Percentiles rank a stretch among this genome's conserved stretches.
Conservation (phyloP, 495 filamentous ascomycete genomes). For the Penicillium coprophilum region DNA sequence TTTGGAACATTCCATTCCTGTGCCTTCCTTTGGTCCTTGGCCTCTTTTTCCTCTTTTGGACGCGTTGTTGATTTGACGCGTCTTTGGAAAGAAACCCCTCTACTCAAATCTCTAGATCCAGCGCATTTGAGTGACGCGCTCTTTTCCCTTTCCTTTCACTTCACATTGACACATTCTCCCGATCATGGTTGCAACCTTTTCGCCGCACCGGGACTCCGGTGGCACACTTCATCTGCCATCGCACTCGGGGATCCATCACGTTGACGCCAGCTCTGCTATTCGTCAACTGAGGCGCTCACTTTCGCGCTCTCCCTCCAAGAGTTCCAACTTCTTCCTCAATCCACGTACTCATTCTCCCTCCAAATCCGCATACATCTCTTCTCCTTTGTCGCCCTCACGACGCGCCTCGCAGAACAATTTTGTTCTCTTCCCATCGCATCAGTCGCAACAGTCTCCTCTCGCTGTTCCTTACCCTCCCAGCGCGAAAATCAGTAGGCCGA, state of each 20-base stretch:
- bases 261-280: slow-evolving; percentile 74
- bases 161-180: slow-evolving; percentile 25
- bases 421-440: slow-evolving; percentile 48
- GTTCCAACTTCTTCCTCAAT: slow-evolving; percentile 62
- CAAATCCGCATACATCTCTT: slow-evolving; percentile 47
- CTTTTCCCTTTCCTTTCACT: slow-evolving; percentile 24
- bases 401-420: slow-evolving; percentile 46
- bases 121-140: slow-evolving; percentile 3
- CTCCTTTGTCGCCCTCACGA: slow-evolving; percentile 52
- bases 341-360: slow-evolving; percentile 57
- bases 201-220: slow-evolving; percentile 62
- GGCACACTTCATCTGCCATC: slow-evolving; percentile 80
- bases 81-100: too few species aligned
- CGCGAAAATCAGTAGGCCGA: slow-evolving; percentile 48
- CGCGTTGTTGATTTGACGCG: slow-evolving; percentile 6
- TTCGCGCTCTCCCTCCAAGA: slow-evolving; percentile 83
- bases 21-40: slow-evolving; percentile 8
- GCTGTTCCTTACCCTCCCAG: slow-evolving; percentile 54
- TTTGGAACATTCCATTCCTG: slow-evolving; percentile 9
- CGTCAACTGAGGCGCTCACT: slow-evolving; percentile 78
- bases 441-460: slow-evolving; percentile 50
- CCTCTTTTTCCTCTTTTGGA: not conserved
- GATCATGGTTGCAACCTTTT: slow-evolving; percentile 54
- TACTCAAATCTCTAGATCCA: not conserved
- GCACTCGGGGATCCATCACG: slow-evolving; percentile 75